These are phyloP conservation scores for Chaetomium olivaceum DNA, from an alignment of 2,329 filamentous ascomycete species.

Conservation along the genomic window DNA sequence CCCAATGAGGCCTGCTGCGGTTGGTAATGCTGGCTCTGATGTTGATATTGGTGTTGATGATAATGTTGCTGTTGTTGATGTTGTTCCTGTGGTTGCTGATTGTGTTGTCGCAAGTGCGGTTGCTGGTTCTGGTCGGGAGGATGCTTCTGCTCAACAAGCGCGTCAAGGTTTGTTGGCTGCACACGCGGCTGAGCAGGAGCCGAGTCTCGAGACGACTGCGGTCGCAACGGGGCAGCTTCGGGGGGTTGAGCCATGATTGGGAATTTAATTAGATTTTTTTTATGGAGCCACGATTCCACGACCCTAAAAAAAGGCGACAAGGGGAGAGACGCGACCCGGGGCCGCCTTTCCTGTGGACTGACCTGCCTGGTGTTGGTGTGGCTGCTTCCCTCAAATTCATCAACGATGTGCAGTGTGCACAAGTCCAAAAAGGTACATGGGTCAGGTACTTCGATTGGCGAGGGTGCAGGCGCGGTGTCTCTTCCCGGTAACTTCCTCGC, in stretches of 20 bases:
- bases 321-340: conserved; percentile 39
- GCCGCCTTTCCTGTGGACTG: conserved; percentile 37
- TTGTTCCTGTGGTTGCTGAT: conserved; percentile 25
- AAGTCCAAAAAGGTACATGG: conserved; percentile 25
- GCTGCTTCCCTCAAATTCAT: conserved; percentile 32
- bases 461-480: conserved; percentile 13
- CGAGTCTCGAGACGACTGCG: conserved; percentile 31
- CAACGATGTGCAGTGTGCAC: conserved; percentile 25
- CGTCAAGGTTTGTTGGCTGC: conserved; percentile 28
- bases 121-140: conserved; percentile 24
- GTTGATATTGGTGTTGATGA: conserved; percentile 26
- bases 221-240: conserved; percentile 32
- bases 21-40: conserved; percentile 26
- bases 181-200: conserved; percentile 31
- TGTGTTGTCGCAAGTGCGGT: conserved; percentile 16
- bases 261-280: conserved; percentile 45
- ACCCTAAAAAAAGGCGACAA: conserved; percentile 35
- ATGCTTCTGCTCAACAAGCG: conserved; percentile 24
- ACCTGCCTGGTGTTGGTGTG: conserved; percentile 33
- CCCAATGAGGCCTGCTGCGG: conserved; percentile 19
- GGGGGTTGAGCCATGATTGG: conserved; percentile 42
- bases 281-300: conserved; percentile 43
- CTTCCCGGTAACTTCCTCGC: conserved; percentile 17
- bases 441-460: conserved; percentile 21
- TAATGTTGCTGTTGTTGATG: conserved; percentile 15